Conservation (phyloP, 1,284 basidiomycete genomes). For the Grifola frondosa region DNA sequence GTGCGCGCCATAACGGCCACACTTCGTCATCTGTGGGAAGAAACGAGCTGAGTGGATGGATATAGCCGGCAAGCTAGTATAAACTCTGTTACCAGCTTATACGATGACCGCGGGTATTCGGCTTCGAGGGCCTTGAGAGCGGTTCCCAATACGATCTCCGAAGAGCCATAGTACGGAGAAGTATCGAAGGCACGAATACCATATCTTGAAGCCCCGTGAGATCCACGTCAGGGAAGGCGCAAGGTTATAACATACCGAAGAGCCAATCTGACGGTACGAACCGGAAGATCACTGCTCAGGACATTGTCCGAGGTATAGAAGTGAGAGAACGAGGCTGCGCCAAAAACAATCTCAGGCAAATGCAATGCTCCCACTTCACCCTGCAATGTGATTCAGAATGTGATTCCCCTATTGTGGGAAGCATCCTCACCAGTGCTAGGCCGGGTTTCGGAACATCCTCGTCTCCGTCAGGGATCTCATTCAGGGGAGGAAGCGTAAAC, state of each 20-base stretch:
- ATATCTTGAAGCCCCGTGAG: constrained; percentile 55
- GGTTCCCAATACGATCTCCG: constrained; percentile 86
- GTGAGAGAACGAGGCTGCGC: constrained; percentile 72
- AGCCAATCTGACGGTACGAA: constrained; percentile 77
- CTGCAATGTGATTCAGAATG: constrained; percentile 6
- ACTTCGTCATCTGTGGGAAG: constrained; percentile 82
- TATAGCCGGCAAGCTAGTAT: background rate
- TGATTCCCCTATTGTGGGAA: background rate
- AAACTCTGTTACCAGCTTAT: constrained; percentile 61
- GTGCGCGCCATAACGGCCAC: constrained; percentile 78
- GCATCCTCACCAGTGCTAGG: constrained; percentile 32
- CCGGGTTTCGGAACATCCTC: constrained; percentile 52
- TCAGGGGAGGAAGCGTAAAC: constrained; percentile 39
- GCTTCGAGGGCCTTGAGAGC: constrained; percentile 59
- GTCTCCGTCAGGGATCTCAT: constrained; percentile 45
- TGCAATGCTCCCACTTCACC: constrained; percentile 33
- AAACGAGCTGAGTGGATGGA: constrained; percentile 1
- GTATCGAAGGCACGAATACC: constrained; percentile 93
- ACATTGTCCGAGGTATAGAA: constrained; percentile 71
- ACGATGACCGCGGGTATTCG: constrained; percentile 80
- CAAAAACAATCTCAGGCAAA: constrained; percentile 59
- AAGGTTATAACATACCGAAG: constrained; percentile 52
- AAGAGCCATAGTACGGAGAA: constrained; percentile 84
- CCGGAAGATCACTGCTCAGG: constrained; percentile 57
- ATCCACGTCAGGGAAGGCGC: background rate